These are phyloP conservation scores for Eutrema heterophyllum DNA, from an alignment of 345 rosid genomes.

Conservation along the genomic window DNA sequence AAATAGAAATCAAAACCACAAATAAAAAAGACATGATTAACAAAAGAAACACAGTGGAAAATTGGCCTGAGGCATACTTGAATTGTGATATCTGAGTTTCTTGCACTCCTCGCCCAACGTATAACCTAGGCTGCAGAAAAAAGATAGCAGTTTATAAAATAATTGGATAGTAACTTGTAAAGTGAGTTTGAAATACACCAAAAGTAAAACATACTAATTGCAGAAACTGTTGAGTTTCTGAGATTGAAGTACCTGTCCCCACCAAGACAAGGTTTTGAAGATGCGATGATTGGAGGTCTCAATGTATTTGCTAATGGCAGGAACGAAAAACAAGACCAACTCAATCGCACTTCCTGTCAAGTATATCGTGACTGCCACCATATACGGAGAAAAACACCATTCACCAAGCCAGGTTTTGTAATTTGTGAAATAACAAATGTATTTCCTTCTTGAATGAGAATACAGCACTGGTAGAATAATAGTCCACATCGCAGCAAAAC, in stretches of 20 bases:
- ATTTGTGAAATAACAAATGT: slow-evolving; percentile 63
- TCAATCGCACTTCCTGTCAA: slow-evolving; percentile 62
- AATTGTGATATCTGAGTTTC: slow-evolving; percentile 83
- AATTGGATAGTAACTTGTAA: background rate
- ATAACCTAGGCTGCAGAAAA: slow-evolving; percentile 71
- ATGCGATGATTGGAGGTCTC: slow-evolving; percentile 68
- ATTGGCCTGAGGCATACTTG: slow-evolving; percentile 51
- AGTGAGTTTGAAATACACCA: slow-evolving; percentile 14
- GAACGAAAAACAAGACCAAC: slow-evolving; percentile 82
- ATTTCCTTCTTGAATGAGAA: slow-evolving; percentile 69
- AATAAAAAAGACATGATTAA: background rate
- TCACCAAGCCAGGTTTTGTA: slow-evolving; percentile 74
- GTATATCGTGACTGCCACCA: slow-evolving; percentile 78
- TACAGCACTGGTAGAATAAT: slow-evolving; percentile 72
- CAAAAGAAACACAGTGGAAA: slow-evolving; percentile 16
- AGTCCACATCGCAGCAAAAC: slow-evolving; percentile 68
- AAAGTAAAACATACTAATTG: background rate
- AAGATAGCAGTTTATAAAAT: slow-evolving; percentile 4
- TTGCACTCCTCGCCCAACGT: slow-evolving; percentile 91
- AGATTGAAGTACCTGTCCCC: slow-evolving; percentile 64
- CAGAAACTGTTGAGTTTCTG: slow-evolving; percentile 7
- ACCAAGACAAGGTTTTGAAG: slow-evolving; percentile 60
- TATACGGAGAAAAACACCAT: slow-evolving; percentile 76
- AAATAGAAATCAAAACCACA: slow-evolving; percentile 4
- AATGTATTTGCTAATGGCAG: slow-evolving; percentile 70